Evolutionary conservation across 1,139 yeast species (phyloP).

Genomic region (Wickerhamomyces sp.): DNA sequence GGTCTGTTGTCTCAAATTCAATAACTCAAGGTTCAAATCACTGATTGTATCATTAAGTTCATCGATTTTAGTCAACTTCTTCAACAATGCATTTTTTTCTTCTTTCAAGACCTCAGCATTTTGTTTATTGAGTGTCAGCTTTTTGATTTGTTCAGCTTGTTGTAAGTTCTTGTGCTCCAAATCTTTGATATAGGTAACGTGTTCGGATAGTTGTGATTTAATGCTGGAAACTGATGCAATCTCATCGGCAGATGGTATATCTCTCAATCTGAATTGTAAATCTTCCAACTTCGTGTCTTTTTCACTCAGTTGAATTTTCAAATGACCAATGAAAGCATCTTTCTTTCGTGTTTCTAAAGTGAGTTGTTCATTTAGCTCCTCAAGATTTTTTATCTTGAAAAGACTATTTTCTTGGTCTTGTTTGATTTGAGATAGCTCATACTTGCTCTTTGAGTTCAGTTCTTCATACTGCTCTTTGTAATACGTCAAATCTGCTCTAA

Average conservation of each 20-base stretch:
- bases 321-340: constrained; percentile 21
- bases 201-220: constrained; percentile 50
- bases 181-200: constrained; percentile 50
- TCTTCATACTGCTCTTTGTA: constrained; percentile 19
- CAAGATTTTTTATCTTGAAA: constrained; percentile 18
- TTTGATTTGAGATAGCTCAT: constrained; percentile 2
- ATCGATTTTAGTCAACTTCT: constrained; percentile 38
- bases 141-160: constrained; percentile 41
- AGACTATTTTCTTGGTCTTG: constrained; percentile 15
- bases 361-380: constrained; percentile 16
- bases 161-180: constrained; percentile 47
- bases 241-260: constrained; percentile 8
- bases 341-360: constrained; percentile 17
- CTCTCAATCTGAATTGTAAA: constrained; percentile 30
- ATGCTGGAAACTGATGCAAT: constrained; percentile 30
- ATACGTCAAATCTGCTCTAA: constrained; percentile 14
- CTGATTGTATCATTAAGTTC: constrained; percentile 42
- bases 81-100: constrained; percentile 40
- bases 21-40: constrained; percentile 47
- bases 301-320: constrained; percentile 19
- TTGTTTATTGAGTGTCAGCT: constrained; percentile 36
- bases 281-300: constrained; percentile 30
- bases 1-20: constrained; percentile 36
- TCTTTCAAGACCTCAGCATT: constrained; percentile 47
- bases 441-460: constrained; percentile 8